A percentile compares a stretch with the other conserved stretches of the same genome.
Conservation (phyloP, 768 basidiomycete genomes). For the Thelephora aurantiotincta region DNA sequence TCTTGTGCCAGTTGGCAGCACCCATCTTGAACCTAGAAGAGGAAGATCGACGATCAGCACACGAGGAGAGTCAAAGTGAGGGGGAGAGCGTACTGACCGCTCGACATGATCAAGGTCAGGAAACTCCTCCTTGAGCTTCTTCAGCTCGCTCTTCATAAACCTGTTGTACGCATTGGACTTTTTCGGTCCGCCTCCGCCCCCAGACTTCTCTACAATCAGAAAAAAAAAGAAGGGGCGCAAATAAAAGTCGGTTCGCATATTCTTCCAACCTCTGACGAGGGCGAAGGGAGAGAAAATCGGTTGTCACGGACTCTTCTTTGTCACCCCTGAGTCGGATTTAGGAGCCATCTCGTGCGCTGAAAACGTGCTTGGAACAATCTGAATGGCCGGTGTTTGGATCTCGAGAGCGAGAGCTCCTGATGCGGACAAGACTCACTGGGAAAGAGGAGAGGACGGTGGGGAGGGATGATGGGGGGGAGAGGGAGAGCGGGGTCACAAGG, state of each 20-base stretch:
- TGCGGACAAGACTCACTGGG: too few species aligned
- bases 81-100: conserved; percentile 29
- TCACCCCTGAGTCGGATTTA: conserved; percentile 5
- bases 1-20: conserved; percentile 65
- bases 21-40: conserved; percentile 40
- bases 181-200: conserved; percentile 37
- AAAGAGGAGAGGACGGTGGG: too few species aligned
- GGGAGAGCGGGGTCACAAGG: too few species aligned
- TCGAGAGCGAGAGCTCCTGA: too few species aligned
- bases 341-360: conserved; percentile 2
- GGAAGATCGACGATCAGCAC: conserved; percentile 7
- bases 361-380: too few species aligned
- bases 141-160: conserved; percentile 71
- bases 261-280: neutral
- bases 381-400: too few species aligned
- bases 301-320: conserved; percentile 13
- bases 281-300: neutral
- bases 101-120: conserved; percentile 63
- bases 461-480: too few species aligned
- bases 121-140: conserved; percentile 61
- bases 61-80: neutral
- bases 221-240: neutral
- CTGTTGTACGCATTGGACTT: conserved; percentile 65
- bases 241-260: too few species aligned
- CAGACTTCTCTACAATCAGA: conserved; percentile 31